Evolutionary conservation across 164 flowering plant species (phyloP), one percentile per base, ranked within the genome.

Genomic region (Liriodendron chinense): DNA sequence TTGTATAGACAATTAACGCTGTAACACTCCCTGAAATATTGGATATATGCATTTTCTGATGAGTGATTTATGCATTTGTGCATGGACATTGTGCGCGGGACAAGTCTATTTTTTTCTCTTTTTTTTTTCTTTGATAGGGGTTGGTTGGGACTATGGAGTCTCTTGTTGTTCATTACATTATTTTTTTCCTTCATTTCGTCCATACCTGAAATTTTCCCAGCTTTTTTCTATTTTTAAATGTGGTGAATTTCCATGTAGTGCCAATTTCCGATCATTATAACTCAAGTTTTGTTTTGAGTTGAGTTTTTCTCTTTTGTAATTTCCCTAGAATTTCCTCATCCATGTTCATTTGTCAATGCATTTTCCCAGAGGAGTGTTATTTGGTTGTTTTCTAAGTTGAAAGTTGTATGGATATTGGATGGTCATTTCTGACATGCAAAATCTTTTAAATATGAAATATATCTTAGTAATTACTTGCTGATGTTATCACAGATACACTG

Each of bases 401-500:
- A 48, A 14, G 34, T 47, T 13, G 59, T 10, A 64, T 59, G 49
- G 28, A 65, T 12, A 2, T 61, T 34, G 10, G 25, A 63, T 16
- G 14, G 20, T 34, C 5, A 34, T 34, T 34, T 34, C 43, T 4
- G 5, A 21, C 14, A 18, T 74, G 26, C n/a, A 5, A 16, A 10
- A 8, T 65, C n/a, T 65, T 28, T 24, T 43, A 26, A 56, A 48
- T 50, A 48, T 74, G 28, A 65, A 50, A 28, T 14, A 28, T n/a
- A 68, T 34, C 25, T 34, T 63, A n/a, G 18, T 1, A 69, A 18
- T 13, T 47, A 16, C 26, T 74, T 26, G 28, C 8, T 26, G 68
- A 12, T 64, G 13, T 47, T 73, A 13, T 65, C 56, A 34, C 87
- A 96, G 98, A 92, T 81, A 81, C 89, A 78, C 82, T 96, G 82